A percentile compares a stretch with the other conserved stretches of the same genome.
These are phyloP conservation scores for Incumbomyces delicatus DNA, from an alignment of 2,329 filamentous ascomycete species.

Conservation along the genomic window DNA sequence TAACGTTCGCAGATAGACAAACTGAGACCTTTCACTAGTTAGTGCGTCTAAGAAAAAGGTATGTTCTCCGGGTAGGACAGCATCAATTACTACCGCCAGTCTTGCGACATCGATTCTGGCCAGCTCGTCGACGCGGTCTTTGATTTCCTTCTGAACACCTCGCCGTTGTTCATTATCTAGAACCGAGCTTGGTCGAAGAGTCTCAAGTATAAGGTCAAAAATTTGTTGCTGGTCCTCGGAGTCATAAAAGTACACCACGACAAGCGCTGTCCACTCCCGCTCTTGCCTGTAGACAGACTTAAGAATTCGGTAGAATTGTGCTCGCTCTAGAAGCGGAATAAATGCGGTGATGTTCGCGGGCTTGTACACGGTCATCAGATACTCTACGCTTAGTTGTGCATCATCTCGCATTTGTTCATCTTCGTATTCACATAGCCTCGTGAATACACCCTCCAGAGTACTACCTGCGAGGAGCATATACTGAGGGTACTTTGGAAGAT, in stretches of 20 bases:
- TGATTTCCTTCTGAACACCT: slow-evolving; percentile 60
- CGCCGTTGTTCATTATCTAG: slow-evolving; percentile 60
- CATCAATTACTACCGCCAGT: slow-evolving; percentile 56
- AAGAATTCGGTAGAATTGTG: slow-evolving; percentile 80
- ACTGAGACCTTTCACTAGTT: slow-evolving; percentile 55
- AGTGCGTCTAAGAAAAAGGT: slow-evolving; percentile 54
- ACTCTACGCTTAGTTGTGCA: slow-evolving; percentile 93
- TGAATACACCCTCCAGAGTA: slow-evolving; percentile 68
- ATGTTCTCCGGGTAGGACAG: slow-evolving; percentile 55
- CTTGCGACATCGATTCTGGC: slow-evolving; percentile 55
- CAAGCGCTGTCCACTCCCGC: slow-evolving; percentile 65
- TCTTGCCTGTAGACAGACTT: slow-evolving; percentile 79
- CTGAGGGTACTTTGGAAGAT: slow-evolving; percentile 91
- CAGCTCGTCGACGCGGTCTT: slow-evolving; percentile 55
- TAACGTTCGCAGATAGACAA: slow-evolving; percentile 65
- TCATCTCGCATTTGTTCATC: slow-evolving; percentile 75
- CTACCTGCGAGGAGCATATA: slow-evolving; percentile 86
- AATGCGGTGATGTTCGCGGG: slow-evolving; percentile 69
- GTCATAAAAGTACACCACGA: slow-evolving; percentile 79
- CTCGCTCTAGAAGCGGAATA: slow-evolving; percentile 66
- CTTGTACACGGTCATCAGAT: slow-evolving; percentile 85
- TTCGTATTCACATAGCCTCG: slow-evolving; percentile 76
- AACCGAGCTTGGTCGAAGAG: slow-evolving; percentile 54
- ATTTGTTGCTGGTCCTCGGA: slow-evolving; percentile 62
- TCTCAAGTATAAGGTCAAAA: slow-evolving; percentile 70